Evolutionary conservation across 805 yeast species (phyloP), one percentile per base, ranked within the genome.

Genomic region (Sugiyamaella lignohabitans): DNA sequence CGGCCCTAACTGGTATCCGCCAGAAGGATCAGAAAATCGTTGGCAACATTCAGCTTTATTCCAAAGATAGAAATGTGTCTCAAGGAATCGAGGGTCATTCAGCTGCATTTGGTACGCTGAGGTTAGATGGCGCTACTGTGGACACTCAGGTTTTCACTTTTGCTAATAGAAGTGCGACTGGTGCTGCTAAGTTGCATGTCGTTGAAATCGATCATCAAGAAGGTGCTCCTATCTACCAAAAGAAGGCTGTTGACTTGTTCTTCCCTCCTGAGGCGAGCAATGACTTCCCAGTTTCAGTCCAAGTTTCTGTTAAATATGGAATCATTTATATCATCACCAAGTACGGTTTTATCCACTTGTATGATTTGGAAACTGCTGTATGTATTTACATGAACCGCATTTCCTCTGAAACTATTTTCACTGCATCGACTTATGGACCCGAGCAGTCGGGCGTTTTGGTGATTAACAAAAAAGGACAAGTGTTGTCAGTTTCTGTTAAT

Each of bases 51-150:
- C 99, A 93, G 72, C 78, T 93, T 53, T 93, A 72, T 69, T 84
- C 95, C 50, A 84, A 83, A 64, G 79, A 82, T 45, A 82, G 98
- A 69, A 84, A 85, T 62, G 86, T 91, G 35, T 89, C 97, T 11
- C 99, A 93, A 70, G 89, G 95, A 18, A 87, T 93, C 58, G 98
- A 93, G 62, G 98, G 98, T 59, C 98, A 93, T 67, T 98, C 94
- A 47, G 93, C 95, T 50, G 79, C 80, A 37, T 93, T 93, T 69
- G 87, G 96, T 46, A 72, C 75, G 50, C 70, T 93, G 53, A 75
- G 79, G 51, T 72, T 91, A 57, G 84, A 79, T 44, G 87, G 87
- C 46, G 86, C 89, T 35, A 58, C 79, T 23, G 68, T 67, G 40
- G 86, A 86, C 37, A 85, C 95, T 43, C 88, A 87, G 67, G 80